Evolutionary conservation across 1,284 basidiomycete genomes (phyloP).

Genomic region (Hemileia vastatrix): DNA sequence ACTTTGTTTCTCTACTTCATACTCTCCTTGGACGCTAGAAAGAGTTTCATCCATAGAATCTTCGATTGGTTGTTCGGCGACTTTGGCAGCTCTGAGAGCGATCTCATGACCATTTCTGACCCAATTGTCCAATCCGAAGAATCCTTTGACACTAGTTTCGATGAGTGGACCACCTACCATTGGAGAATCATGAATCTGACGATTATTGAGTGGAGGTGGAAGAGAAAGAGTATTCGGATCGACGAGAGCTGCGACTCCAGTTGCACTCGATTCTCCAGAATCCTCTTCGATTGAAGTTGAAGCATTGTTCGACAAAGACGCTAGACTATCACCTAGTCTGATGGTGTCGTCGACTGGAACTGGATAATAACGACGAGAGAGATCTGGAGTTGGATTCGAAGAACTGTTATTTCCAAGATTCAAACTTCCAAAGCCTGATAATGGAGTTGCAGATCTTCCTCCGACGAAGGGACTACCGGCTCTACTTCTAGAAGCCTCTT

Average conservation of each 20-base stretch:
- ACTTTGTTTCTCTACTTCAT: conserved; percentile 48
- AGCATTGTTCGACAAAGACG: conserved; percentile 27
- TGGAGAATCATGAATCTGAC: conserved; percentile 29
- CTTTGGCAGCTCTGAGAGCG: conserved; percentile 24
- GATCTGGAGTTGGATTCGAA: background rate
- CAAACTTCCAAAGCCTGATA: too few species aligned
- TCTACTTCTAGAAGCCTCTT: background rate
- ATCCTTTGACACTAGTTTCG: conserved; percentile 4
- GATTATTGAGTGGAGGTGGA: conserved; percentile 5
- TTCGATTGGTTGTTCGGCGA: conserved; percentile 19
- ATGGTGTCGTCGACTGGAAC: conserved; percentile 65
- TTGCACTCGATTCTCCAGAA: background rate
- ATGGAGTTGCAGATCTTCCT: background rate
- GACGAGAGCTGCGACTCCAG: conserved; percentile 8
- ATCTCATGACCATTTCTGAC: conserved; percentile 32
- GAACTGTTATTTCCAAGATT: background rate
- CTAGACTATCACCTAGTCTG: conserved; percentile 68
- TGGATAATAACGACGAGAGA: conserved; percentile 53
- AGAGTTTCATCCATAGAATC: conserved; percentile 31
- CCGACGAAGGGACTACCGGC: background rate
- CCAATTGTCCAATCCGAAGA: conserved; percentile 33
- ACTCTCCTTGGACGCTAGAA: conserved; percentile 48
- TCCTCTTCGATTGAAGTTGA: background rate
- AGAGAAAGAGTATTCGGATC: conserved; percentile 35
- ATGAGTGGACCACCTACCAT: conserved; percentile 42